Conservation (phyloP, 306 rosid species). For the Cucurbita maxima region DNA sequence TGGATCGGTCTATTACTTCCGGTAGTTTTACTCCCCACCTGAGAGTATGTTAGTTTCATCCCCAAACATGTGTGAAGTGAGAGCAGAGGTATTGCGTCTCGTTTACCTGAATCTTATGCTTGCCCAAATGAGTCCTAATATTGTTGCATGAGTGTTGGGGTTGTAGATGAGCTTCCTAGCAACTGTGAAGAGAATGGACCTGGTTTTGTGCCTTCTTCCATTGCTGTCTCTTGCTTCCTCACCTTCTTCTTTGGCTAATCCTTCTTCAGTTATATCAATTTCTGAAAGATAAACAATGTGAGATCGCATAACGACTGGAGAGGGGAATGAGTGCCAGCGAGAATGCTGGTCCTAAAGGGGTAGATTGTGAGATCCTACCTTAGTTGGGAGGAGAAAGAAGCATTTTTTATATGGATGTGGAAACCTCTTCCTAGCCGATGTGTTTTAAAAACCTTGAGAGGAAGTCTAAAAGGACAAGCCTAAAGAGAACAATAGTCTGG, state of each 20-base stretch:
- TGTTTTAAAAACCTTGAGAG: too few relatives aligned
- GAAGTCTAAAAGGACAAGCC: too few relatives aligned
- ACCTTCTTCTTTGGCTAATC: slow-evolving; percentile 46
- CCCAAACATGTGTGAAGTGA: neutral
- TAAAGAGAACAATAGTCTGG: too few relatives aligned
- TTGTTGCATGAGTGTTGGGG: slow-evolving; percentile 91
- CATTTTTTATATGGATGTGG: too few relatives aligned
- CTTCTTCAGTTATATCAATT: slow-evolving; percentile 35
- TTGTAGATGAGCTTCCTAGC: slow-evolving; percentile 56
- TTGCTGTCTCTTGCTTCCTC: slow-evolving; percentile 23
- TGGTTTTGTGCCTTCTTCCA: slow-evolving; percentile 28
- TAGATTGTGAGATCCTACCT: too few relatives aligned
- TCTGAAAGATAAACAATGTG: slow-evolving; percentile 19
- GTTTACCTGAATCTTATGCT: slow-evolving; percentile 60
- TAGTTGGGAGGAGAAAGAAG: too few relatives aligned
- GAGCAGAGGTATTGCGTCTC: neutral
- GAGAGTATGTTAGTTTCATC: slow-evolving; percentile 12
- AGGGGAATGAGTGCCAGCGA: neutral
- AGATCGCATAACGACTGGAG: neutral
- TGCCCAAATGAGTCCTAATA: slow-evolving; percentile 68
- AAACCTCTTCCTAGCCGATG: too few relatives aligned
- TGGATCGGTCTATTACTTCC: slow-evolving; percentile 44
- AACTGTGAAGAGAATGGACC: slow-evolving; percentile 47
- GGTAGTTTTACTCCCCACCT: slow-evolving; percentile 82
- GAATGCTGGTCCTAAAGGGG: neutral